Percentiles rank a stretch among this genome's conserved stretches.
Evolutionary conservation across 192 early-diverging fungal genomes (phyloP).

Genomic region (Diversispora epigaea): DNA sequence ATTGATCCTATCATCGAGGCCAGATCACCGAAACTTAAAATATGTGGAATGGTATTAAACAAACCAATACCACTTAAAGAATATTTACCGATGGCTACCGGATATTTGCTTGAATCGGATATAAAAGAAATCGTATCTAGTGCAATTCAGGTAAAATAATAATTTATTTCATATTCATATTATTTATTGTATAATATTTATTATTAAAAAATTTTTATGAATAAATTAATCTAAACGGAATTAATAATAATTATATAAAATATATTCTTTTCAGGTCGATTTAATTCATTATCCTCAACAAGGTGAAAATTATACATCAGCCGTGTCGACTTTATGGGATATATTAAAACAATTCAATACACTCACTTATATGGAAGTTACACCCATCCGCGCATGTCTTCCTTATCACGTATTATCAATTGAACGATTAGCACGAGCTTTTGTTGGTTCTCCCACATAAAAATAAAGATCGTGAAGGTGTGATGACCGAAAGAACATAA

Average conservation of each 20-base stretch:
- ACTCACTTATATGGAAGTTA: conserved; percentile 10
- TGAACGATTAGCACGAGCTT: neutral
- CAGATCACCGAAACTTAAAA: neutral
- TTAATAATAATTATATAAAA: neutral
- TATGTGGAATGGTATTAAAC: conserved; percentile 20
- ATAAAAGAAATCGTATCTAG: neutral
- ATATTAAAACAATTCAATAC: conserved; percentile 11
- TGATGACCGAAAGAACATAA: no score
- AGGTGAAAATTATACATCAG: neutral
- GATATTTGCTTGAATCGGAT: conserved; percentile 11
- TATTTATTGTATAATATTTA: neutral
- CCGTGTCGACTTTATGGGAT: neutral
- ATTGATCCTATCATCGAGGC: neutral
- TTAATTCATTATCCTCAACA: neutral
- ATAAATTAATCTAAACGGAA: neutral
- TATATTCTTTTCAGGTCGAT: neutral
- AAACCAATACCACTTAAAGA: conserved; percentile 22
- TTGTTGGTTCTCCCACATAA: conserved; percentile 6
- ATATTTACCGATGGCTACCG: neutral
- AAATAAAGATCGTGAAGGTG: neutral
- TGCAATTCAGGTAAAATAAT: conserved; percentile 18
- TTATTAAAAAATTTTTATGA: neutral
- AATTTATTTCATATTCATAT: neutral
- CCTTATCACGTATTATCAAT: conserved; percentile 1
- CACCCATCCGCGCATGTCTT: neutral